phyloP scores from a whole-genome alignment of 2,329 filamentous ascomycete genomes.

The Ophiostoma pallidulum region DNA sequence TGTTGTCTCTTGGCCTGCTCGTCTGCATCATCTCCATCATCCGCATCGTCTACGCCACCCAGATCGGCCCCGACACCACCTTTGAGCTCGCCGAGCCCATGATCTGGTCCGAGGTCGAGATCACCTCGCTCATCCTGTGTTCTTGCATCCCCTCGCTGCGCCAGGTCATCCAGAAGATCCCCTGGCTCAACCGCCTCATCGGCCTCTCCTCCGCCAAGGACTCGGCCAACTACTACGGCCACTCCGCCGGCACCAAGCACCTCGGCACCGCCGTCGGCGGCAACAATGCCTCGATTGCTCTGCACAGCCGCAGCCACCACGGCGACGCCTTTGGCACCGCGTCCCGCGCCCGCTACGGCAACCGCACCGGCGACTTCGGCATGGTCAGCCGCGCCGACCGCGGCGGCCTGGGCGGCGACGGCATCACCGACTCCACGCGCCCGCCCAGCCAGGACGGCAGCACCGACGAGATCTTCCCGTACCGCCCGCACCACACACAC shows the following conservation, averaged over 20 bases:
- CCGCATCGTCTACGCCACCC: conserved; percentile 6
- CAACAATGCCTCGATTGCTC: not conserved
- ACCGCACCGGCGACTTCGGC: conserved; percentile 1
- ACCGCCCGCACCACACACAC: not conserved
- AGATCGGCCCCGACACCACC: too few species aligned
- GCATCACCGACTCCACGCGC: not conserved
- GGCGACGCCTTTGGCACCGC: not conserved
- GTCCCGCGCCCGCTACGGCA: not conserved
- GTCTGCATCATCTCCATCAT: conserved; percentile 11
- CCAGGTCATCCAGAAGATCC: conserved; percentile 6
- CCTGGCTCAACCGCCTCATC: conserved; percentile 10
- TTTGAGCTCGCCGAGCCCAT: conserved; percentile 7
- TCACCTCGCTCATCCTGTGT: conserved; percentile 14
- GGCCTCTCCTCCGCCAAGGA: conserved; percentile 8
- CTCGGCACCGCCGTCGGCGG: too few species aligned
- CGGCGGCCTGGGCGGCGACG: not conserved
- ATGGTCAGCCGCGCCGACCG: conserved; percentile 1
- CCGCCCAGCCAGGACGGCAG: conserved; percentile 9
- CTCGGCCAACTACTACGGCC: not conserved
- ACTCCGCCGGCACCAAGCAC: not conserved
- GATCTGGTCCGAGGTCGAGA: conserved; percentile 17
- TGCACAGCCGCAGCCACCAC: not conserved
- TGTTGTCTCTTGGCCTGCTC: conserved; percentile 11
- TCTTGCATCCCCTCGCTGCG: conserved; percentile 16
- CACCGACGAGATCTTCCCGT: conserved; percentile 10